phyloP scores from a whole-genome alignment of 192 early-diverging fungal genomes.

The Diversispora epigaea region DNA sequence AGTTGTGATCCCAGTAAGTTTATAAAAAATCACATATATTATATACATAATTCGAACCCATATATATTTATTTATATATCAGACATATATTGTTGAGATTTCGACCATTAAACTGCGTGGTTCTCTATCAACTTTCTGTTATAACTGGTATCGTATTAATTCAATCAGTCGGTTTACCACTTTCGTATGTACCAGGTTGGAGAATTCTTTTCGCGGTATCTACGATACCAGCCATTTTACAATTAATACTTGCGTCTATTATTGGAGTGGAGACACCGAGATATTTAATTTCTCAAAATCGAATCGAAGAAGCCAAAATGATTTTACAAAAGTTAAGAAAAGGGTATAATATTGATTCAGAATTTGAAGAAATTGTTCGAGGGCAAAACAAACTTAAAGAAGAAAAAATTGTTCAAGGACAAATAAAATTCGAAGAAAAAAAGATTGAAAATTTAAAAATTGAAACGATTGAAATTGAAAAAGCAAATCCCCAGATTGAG shows the following conservation, averaged over 20 bases:
- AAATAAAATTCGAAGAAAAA: background rate
- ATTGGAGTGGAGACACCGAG: slow-evolving; percentile 76
- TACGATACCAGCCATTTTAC: slow-evolving; percentile 58
- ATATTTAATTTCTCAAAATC: slow-evolving; percentile 65
- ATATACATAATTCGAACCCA: background rate
- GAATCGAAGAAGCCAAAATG: slow-evolving; percentile 56
- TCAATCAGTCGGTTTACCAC: slow-evolving; percentile 62
- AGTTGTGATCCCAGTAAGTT: slow-evolving; percentile 40
- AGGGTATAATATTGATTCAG: slow-evolving; percentile 52
- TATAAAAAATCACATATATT: slow-evolving; percentile 44
- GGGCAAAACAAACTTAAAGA: slow-evolving; percentile 44
- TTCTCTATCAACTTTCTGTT: slow-evolving; percentile 70
- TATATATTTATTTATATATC: slow-evolving; percentile 32
- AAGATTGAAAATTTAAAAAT: background rate
- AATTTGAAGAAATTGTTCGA: slow-evolving; percentile 63
- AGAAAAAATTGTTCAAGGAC: background rate
- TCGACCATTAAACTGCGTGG: slow-evolving; percentile 70
- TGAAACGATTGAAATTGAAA: no score
- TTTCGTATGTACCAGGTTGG: slow-evolving; percentile 67
- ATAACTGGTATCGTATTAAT: slow-evolving; percentile 77
- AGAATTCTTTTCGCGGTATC: slow-evolving; percentile 66
- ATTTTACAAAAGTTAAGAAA: slow-evolving; percentile 56
- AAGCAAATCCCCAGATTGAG: background rate
- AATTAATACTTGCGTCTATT: slow-evolving; percentile 61
- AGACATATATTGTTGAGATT: slow-evolving; percentile 80